Evolutionary conservation across 106 monocot species (phyloP), one percentile per base, ranked within the genome.

Genomic region (Xerophyta viscosa): DNA sequence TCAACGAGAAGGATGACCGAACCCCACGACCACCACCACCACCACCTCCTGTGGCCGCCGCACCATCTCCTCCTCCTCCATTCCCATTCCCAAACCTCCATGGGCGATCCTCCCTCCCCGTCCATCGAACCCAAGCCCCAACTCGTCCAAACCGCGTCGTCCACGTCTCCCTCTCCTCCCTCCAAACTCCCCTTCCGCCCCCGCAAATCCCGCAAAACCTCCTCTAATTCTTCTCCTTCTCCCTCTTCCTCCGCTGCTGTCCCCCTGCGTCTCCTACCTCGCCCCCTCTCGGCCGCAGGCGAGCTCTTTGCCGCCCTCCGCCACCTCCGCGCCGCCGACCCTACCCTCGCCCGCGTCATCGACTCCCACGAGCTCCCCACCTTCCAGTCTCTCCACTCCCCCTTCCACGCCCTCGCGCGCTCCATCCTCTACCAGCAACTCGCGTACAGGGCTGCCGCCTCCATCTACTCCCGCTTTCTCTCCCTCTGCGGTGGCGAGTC

Each of bases 391-490:
- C 73, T 60, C 39, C 71, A 74, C 54, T 73, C 74, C 4, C 80
- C 80, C 13, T 90, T 90, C 66, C 90, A 77, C 71, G 73, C 77
- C 58, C 84, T 90, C 50, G 63, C 67, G 36, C 80, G 84, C 52
- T 71, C 71, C 58, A 90, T 90, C 63, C 77, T 84, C 50, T 84
- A 81, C 68, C 84, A 90, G 62, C 90, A 90, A 62, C 74, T 90
- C 21, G 84, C 90, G 37, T 73, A 50, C 70, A 90, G 84, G 77
- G 89, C 89, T 24, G 89, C 84, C 50, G 49, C 79, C 27, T 70
- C 89, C 57, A 70, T 90, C 58, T 84, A 90, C 65, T 46, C 71
- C 57, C 73, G 90, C 44, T 90, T 90, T 64, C 58, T 90, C 53
- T 61, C 77, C 45, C 74, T 90, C 29, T 71, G 77, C 62, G 84